Base-by-base conservation (phyloP, 495 filamentous ascomycete species). In the Xylaria curta region DNA sequence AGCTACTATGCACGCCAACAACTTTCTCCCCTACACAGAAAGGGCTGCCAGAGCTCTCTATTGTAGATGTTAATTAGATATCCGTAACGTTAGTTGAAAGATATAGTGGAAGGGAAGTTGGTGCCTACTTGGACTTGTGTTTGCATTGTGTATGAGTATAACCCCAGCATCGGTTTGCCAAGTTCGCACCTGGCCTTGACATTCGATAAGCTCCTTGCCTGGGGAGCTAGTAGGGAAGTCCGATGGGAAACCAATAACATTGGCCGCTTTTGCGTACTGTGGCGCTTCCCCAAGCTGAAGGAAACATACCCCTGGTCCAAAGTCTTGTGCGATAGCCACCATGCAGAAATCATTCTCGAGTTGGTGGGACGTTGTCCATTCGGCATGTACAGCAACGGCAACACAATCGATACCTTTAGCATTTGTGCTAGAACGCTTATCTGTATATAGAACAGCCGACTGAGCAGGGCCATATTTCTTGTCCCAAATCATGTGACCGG, bases 81-180 rank as follows among this genome's bases (percentile, higher is more conserved):
- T 8, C 15, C 17, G 1, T 38, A 17, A 10, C 33, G 2, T 21
- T 0, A 0, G 7, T 36, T 3, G 7, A 36, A 6, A 1, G 33
- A 38, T 8, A 38, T 8, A 0, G 6, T 7, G 36, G 8, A 8
- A 8, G n/a, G n/a, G 6, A 8, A 38, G 8, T 8, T 8, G 36
- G 36, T 21, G 46, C 60, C 0, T 28, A 63, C 60, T 40, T 28
- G 0, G 12, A 5, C 4, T 9, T 19, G 60, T 63, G 40, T 63
- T 63, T 10, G 31, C 19, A 21, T 26, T 15, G 21, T 63, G 60
- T 8, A 26, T 3, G 21, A 63, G 24, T 19, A 63, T 44, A 6
- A 24, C 15, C 8, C 13, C 38, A 3, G 19, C 10, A 0, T 12
- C 1, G 0, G 1, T 5, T 8, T 28, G 1, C 0, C 3, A 8